Base-by-base conservation (phyloP, 139 green algal genomes). In the Haematococcus lacustris region DNA sequence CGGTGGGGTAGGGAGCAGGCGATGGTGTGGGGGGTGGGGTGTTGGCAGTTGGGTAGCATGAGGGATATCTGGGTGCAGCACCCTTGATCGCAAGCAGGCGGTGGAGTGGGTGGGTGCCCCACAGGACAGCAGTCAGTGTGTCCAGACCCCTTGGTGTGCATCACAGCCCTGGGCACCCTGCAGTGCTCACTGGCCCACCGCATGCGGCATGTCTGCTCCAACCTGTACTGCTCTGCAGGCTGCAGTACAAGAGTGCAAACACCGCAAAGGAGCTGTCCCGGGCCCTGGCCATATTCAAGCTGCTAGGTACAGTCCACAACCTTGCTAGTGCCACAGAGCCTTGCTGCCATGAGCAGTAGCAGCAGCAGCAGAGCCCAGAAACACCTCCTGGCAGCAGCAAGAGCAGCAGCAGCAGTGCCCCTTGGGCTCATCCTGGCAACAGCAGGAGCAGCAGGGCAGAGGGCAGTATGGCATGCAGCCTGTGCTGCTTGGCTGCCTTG, bases 231-330 rank as follows among this genome's bases (percentile, higher is more conserved):
- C 33, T 4, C 53, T 64, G 62, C 66, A 59, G 66, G 40, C 28
- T 71, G 66, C 40, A 39, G 28, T 71, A 62, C 66, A 60, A 71
- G 66, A 62, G 26, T 60, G 66, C 66, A 5, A 28, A 40, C 30
- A n/a, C 66, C 21, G 38, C 39, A 2, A 40, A 25, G 28, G 66
- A 71, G 9, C 23, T 71, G 28, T 7, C 39, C 25, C 23, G 5
- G 23, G 66, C 66, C 5, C 39, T 59, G 7, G 39, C 40, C 26
- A 39, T 71, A 2, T 71, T 71, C 66, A 71, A 71, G 40, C 41
- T 71, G 28, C 34, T 71, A 9, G 63, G 63, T 69, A 26, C 23
- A n/a, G 17, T 35, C 21, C 23, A 35, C 17, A 32, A 35, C 32
- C 5, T 30, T 5, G 25, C 17, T 25, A 35, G 26, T 5, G n/a